These are phyloP conservation scores for Alternaria ventricosa DNA, from an alignment of 2,329 filamentous ascomycete species.

Conservation along the genomic window DNA sequence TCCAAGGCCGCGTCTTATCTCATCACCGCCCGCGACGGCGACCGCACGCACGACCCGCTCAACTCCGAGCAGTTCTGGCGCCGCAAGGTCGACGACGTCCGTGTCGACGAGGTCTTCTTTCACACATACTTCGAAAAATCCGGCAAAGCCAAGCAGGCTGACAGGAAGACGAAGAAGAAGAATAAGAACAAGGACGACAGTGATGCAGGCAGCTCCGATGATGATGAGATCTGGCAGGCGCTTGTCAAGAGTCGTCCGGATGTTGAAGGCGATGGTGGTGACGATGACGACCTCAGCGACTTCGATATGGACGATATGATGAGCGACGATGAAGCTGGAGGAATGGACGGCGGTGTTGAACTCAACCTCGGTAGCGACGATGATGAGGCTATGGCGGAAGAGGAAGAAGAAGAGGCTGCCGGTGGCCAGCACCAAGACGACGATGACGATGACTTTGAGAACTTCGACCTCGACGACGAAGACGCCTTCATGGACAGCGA, in stretches of 20 bases:
- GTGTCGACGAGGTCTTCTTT: slow-evolving; percentile 95
- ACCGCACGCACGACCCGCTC: slow-evolving; percentile 68
- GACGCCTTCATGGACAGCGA: slow-evolving; percentile 63
- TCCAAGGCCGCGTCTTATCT: slow-evolving; percentile 66
- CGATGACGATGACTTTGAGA: slow-evolving; percentile 49
- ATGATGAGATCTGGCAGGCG: slow-evolving; percentile 91
- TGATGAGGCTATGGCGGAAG: slow-evolving; percentile 53
- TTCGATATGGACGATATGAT: slow-evolving; percentile 56
- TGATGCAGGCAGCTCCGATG: slow-evolving; percentile 66
- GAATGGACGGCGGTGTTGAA: slow-evolving; percentile 50
- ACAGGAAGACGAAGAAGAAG: slow-evolving; percentile 63
- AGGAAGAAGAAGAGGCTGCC: slow-evolving; percentile 55
- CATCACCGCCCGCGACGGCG: slow-evolving; percentile 65
- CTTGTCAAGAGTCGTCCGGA: slow-evolving; percentile 82
- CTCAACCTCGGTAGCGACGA: slow-evolving; percentile 58
- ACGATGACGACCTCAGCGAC: slow-evolving; percentile 61
- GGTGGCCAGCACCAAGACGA: slow-evolving; percentile 46
- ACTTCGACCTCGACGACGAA: slow-evolving; percentile 58
- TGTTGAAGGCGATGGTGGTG: slow-evolving; percentile 70
- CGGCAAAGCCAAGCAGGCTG: slow-evolving; percentile 61
- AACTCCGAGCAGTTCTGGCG: slow-evolving; percentile 93
- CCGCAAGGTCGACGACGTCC: slow-evolving; percentile 85
- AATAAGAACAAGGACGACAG: slow-evolving; percentile 50
- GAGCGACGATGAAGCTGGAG: slow-evolving; percentile 55
- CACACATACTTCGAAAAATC: slow-evolving; percentile 89